A percentile compares a stretch with the other conserved stretches of the same genome.
These are phyloP conservation scores for Heterobasidion annosum DNA, from an alignment of 1,284 basidiomycete genomes.

Conservation along the genomic window DNA sequence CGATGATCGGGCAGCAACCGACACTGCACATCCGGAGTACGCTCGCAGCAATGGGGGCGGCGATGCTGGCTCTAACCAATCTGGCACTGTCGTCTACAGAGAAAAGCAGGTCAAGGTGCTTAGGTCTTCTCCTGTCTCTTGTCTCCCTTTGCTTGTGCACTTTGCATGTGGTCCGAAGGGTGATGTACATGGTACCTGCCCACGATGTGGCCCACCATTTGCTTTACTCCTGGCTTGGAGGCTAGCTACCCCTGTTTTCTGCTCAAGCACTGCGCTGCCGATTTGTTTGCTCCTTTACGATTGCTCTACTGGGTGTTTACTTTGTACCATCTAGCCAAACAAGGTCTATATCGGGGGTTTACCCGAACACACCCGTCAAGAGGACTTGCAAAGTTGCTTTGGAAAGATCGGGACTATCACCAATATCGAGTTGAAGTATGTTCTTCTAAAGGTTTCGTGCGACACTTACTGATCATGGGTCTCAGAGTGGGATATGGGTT, in stretches of 20 bases:
- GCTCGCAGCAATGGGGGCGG: constrained; percentile 21
- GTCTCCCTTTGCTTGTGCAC: constrained; percentile 12
- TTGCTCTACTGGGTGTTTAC: constrained; percentile 55
- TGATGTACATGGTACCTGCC: constrained; percentile 4
- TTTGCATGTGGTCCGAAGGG: constrained; percentile 10
- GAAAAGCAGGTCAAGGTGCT: constrained; percentile 87
- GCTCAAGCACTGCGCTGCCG: constrained; percentile 10
- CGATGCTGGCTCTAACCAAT: constrained; percentile 9
- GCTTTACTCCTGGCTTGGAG: constrained; percentile 10
- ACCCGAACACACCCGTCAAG: constrained; percentile 74
- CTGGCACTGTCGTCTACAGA: constrained; percentile 40
- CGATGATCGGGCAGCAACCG: constrained; percentile 17
- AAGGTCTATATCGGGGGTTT: constrained; percentile 85
- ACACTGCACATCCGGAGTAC: constrained; percentile 21
- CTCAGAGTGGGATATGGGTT: constrained; percentile 75
- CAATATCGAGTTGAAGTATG: constrained; percentile 76
- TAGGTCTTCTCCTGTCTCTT: constrained; percentile 51
- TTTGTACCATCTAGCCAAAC: constrained; percentile 68
- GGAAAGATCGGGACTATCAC: constrained; percentile 72
- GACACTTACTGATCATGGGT: constrained; percentile 10
- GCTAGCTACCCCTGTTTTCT: constrained; percentile 10
- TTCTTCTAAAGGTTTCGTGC: constrained; percentile 12
- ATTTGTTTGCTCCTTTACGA: constrained; percentile 32
- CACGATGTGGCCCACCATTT: constrained; percentile 11
- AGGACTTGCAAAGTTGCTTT: constrained; percentile 77